phyloP scores from a whole-genome alignment of 768 basidiomycete genomes.

The Russula sp. region DNA sequence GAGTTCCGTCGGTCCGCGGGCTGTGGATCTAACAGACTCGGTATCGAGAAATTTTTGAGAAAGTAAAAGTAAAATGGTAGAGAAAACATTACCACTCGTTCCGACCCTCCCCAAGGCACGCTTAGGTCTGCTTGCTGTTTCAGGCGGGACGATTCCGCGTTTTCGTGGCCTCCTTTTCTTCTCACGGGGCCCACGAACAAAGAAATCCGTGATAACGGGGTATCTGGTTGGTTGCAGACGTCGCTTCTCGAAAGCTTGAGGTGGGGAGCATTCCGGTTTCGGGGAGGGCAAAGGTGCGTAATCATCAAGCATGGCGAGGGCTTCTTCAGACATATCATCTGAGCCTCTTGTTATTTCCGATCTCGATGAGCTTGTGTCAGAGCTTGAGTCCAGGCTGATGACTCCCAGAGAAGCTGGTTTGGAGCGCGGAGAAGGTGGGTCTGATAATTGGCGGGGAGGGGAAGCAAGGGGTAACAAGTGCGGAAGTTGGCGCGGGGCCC shows the following conservation, averaged over 20 bases:
- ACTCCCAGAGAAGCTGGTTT: not conserved
- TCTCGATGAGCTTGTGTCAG: not conserved
- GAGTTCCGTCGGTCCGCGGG: not conserved
- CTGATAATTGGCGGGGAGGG: no score
- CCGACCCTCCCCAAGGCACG: not conserved
- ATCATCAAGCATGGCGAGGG: conserved; percentile 2
- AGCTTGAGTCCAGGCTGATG: not conserved
- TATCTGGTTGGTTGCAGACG: conserved; percentile 1
- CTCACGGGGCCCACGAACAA: not conserved
- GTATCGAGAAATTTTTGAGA: not conserved
- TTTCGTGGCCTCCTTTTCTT: conserved; percentile 1
- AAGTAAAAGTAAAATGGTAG: not conserved
- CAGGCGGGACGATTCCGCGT: not conserved
- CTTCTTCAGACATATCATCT: not conserved
- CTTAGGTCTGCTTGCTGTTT: not conserved
- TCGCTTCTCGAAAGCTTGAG: not conserved
- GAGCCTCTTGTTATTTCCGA: no score
- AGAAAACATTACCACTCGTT: not conserved
- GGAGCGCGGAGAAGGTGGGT: not conserved
- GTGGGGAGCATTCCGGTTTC: not conserved
- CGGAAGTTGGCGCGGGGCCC: conserved; percentile 1
- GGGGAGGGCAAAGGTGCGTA: not conserved
- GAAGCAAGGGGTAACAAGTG: no score
- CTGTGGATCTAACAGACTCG: not conserved
- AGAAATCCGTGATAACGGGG: conserved; percentile 13